Evolutionary conservation across 2,329 filamentous ascomycete genomes (phyloP).

Genomic region (Beauveria brongniartii): DNA sequence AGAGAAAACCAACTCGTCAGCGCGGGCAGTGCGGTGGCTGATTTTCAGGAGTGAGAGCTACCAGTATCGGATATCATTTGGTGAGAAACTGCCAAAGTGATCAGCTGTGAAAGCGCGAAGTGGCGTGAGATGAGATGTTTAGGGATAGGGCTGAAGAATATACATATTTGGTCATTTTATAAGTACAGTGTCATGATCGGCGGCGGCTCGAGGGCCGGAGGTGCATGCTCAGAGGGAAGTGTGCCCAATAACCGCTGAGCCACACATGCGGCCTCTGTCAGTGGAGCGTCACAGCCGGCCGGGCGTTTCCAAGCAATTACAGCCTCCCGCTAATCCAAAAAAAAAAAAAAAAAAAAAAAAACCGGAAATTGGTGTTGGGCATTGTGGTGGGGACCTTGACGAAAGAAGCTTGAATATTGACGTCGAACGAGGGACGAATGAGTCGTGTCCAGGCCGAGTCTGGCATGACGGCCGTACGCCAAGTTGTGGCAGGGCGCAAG

Average conservation of each 20-base stretch:
- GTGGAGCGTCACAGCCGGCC: background rate
- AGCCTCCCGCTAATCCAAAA: background rate
- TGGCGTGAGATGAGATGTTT: background rate
- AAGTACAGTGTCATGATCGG: background rate
- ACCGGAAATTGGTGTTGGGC: background rate
- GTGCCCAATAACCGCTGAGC: background rate
- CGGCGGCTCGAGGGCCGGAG: background rate
- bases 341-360: background rate
- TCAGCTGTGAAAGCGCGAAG: background rate
- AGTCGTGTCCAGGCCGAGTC: background rate
- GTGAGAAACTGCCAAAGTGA: background rate
- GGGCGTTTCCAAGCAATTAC: background rate
- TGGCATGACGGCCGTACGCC: background rate
- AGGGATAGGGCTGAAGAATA: background rate
- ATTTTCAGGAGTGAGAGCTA: background rate
- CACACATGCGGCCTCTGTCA: background rate
- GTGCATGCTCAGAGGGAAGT: background rate
- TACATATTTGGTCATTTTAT: background rate
- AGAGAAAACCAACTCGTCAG: background rate
- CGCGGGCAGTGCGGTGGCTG: slow-evolving; percentile 1
- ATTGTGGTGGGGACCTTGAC: background rate
- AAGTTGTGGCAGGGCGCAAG: background rate
- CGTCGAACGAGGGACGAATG: background rate
- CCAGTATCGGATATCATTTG: background rate
- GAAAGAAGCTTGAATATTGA: background rate